phyloP scores from a whole-genome alignment of 352 stramenopile genomes.

The Pythium vanterpoolii region DNA sequence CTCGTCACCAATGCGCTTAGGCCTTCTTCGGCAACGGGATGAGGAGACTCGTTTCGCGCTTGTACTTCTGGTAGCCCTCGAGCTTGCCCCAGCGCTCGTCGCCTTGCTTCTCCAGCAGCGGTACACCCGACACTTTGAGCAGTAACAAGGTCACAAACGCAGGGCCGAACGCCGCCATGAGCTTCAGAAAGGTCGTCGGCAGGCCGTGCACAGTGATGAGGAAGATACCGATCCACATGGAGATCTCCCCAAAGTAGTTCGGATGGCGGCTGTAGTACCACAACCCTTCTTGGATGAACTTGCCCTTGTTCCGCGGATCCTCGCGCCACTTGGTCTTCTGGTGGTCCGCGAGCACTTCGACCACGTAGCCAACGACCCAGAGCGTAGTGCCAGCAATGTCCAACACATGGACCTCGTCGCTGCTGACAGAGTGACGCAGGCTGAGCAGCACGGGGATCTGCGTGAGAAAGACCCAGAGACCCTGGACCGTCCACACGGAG shows the following conservation, averaged over 20 bases:
- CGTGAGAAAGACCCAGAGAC: conserved; percentile 81
- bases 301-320: conserved; percentile 56
- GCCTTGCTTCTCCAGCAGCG: conserved; percentile 68
- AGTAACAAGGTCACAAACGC: conserved; percentile 74
- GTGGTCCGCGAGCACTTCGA: conserved; percentile 74
- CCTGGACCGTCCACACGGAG: conserved; percentile 76
- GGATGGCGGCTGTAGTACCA: conserved; percentile 91
- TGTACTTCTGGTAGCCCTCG: conserved; percentile 77
- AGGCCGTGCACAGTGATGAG: conserved; percentile 45
- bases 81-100: conserved; percentile 65
- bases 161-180: conserved; percentile 49
- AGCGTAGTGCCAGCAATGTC: conserved; percentile 46
- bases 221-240: conserved; percentile 84
- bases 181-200: conserved; percentile 28
- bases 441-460: conserved; percentile 62
- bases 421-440: conserved; percentile 31
- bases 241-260: conserved; percentile 92
- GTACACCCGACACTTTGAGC: conserved; percentile 67
- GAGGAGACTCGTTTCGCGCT: conserved; percentile 63
- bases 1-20: no score
- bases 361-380: conserved; percentile 65
- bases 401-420: conserved; percentile 24
- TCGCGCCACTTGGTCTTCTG: conserved; percentile 82
- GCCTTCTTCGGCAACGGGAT: conserved; percentile 32
- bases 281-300: conserved; percentile 80